Evolutionary conservation across 1,139 yeast species (phyloP), one percentile per base, ranked within the genome.

Genomic region (Zygoascus meyerae): DNA sequence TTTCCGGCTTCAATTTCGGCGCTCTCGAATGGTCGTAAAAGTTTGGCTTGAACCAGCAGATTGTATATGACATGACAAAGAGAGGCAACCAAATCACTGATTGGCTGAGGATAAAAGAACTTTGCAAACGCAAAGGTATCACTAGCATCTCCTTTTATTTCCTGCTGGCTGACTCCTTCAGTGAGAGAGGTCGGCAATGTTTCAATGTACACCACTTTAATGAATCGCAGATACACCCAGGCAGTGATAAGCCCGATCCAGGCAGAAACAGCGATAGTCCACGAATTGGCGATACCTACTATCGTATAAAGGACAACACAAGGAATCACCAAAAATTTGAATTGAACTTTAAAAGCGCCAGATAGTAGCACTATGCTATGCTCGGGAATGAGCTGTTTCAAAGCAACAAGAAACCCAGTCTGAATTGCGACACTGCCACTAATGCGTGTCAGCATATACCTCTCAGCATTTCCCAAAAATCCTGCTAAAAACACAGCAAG

Each of bases 351-450:
- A 49, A 84, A 64, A 18, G 74, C 62, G 0, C 87, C 82, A 48
- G 78, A 74, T 60, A 84, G 79, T 36, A 89, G 67, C 26, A 78
- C 77, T 47, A 87, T 75, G 47, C 86, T 81, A 60, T 87, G 95
- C 62, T 90, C 97, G 5, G 97, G 97, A 30, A 86, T 79, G 56
- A 86, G 71, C 65, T 90, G 97, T 65, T 87, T 89, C 62, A 87
- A 78, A 7, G 89, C 94, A 32, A 90, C 95, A 49, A 89, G 68
- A 56, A 86, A 83, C 2, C 87, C 92, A 60, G 86, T 71, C 52
- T 84, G 73, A 50, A 86, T 69, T 1, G 87, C 80, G 37, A 80
- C 75, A 16, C 87, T 81, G 0, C 96, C 97, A 48, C 86, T 85
- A 44, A 83, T 67, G 3, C 83, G 47, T 17, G 43, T 46, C 17